Evolutionary conservation across 176 grass and related monocot genomes (phyloP), one percentile per base, ranked within the genome.

Genomic region (Thinopyrum elongatum): DNA sequence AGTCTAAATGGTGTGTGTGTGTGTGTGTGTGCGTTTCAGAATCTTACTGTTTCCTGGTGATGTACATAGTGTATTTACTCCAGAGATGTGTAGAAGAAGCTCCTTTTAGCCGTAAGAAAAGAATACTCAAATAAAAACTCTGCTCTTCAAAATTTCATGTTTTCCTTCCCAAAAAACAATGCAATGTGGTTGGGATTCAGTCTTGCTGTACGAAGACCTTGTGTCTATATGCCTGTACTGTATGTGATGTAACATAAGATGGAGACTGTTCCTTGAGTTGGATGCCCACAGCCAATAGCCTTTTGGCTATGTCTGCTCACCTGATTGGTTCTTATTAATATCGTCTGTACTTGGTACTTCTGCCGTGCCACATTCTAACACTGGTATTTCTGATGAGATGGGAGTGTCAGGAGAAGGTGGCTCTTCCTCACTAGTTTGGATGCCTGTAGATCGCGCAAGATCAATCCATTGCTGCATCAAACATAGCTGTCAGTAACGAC

Each of bases 381-480:
- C 70, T 59, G 92, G 90, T 55, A 91, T 82, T 70, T 96, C 97
- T 70, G 88, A 11, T 85, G 90, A 39, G 69, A 53, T 84, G 6
- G 90, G 88, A 87, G 95, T 90, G 23, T 79, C 92, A 84, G 84
- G 83, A 70, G 78, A 60, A 71, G 84, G 84, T 51, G 69, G 9
- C 84, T 92, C 88, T 33, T 87, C 91, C 62, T 91, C 92, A 39
- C 87, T 87, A 34, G 64, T 90, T 55, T 99, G 97, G 84, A 99
- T 55, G 33, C 94, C 97, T 39, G 97, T 94, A 85, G 76, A 84
- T 72, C 97, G 87, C 76, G 97, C 97, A 79, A 99, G 80, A 94
- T 99, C 97, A 34, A 99, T 38, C 97, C 97, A 99, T 99, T 96
- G 97, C 97, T 99, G 90, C 86, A 96, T 87, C 38, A 87, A 80